Evolutionary conservation across 805 yeast genomes (phyloP), one percentile per base, ranked within the genome.

Genomic region (Naumovozyma castellii): DNA sequence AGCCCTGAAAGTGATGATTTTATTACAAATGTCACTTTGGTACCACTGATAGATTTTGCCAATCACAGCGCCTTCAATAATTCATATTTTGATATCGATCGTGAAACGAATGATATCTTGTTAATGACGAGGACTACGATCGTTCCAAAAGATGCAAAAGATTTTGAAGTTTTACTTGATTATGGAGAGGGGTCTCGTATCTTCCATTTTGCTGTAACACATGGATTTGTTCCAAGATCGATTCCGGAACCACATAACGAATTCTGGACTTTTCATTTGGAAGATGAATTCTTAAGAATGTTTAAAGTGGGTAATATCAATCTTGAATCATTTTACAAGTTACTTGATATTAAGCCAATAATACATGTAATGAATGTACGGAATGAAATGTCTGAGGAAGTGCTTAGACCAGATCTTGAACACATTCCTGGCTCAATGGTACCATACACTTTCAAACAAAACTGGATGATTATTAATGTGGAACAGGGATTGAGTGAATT

Each of bases 31-130:
- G 67, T 77, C 0, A 71, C 84, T 0, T 54, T 81, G 40, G 84
- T 80, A 1, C 87, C 90, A 1, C 43, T 78, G 1, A 49, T 81
- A 22, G 90, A 81, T 56, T 81, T 74, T 65, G 82, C 72, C 4
- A 81, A 81, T 53, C 90, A 81, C 53, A 59, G 64, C 41, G 57
- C 54, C 16, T 31, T 48, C 19, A 61, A 64, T 35, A 78, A 77
- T 55, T 73, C 82, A 0, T 68, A 64, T 47, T 81, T 79, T 57
- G 90, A 78, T 50, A 64, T 75, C n/a, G 81, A 76, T 54, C 57
- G 67, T 5, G 25, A 35, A 0, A 67, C 59, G 3, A 50, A 61
- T 3, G 79, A 75, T 37, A 59, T 75, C 3, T 22, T 76, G 0
- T 56, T 77, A 35, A 56, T 58, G 10, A 45, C 62, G 8, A 62